Evolutionary conservation across 2,329 filamentous ascomycete genomes (phyloP).

Genomic region (Calonectria honghensis): DNA sequence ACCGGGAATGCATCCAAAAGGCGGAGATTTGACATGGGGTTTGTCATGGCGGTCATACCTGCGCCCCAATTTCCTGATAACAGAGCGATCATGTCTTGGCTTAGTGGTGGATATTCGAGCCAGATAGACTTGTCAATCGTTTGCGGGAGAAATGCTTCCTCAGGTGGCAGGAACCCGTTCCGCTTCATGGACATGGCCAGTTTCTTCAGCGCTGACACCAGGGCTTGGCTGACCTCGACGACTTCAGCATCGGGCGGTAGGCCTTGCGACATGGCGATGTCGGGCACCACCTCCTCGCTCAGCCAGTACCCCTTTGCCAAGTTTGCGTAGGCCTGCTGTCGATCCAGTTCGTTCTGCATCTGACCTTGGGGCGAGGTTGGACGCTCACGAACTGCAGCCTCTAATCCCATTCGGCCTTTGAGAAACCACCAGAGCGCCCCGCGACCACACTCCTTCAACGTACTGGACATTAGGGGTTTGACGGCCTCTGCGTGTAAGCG

Average conservation of each 20-base stretch:
- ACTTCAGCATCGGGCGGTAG: slow-evolving; percentile 67
- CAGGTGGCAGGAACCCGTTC: slow-evolving; percentile 85
- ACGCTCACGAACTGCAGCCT: slow-evolving; percentile 80
- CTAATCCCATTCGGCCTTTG: slow-evolving; percentile 84
- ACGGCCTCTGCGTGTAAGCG: slow-evolving; percentile 84
- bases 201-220: slow-evolving; percentile 81
- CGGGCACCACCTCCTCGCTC: slow-evolving; percentile 72
- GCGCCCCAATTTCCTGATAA: slow-evolving; percentile 78
- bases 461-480: slow-evolving; percentile 78
- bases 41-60: slow-evolving; percentile 68
- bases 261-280: slow-evolving; percentile 67
- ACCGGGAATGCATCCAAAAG: slow-evolving; percentile 84
- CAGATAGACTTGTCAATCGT: slow-evolving; percentile 88
- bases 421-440: slow-evolving; percentile 93
- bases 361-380: slow-evolving; percentile 71
- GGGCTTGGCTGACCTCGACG: slow-evolving; percentile 71
- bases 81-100: slow-evolving; percentile 81
- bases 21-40: slow-evolving; percentile 67
- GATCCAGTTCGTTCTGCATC: slow-evolving; percentile 72
- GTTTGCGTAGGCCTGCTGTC: slow-evolving; percentile 88
- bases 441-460: slow-evolving; percentile 80
- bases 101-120: slow-evolving; percentile 84
- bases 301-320: slow-evolving; percentile 92
- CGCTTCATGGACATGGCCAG: slow-evolving; percentile 88
- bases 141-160: slow-evolving; percentile 82